Evolutionary conservation across 2,329 filamentous ascomycete species (phyloP), one percentile per base, ranked within the genome.

Genomic region (Verticillium nonalfalfae): DNA sequence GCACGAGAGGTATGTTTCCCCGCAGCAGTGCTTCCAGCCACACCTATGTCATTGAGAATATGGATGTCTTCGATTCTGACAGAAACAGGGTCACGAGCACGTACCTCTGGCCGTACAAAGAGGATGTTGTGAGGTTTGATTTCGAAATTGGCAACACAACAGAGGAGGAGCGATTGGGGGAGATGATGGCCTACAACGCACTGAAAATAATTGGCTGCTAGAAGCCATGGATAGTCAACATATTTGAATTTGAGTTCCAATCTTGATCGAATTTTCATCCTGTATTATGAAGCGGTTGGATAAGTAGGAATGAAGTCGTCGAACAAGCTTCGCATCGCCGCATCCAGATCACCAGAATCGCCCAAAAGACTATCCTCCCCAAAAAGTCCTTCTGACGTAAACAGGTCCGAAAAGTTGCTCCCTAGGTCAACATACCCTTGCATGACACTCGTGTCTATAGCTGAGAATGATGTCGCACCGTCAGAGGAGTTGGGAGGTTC

Each of bases 91-190:
- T 84, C 0, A 84, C 81, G 0, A 78, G 74, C 35, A 77, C 74
- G 3, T 80, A 79, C 58, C 70, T 85, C 7, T 82, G 78, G 70
- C 82, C 82, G 0, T 85, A 75, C 65, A 79, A 78, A 18, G 81
- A 85, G 58, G 81, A 84, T 61, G 69, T 85, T 1, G 74, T 75
- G 15, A 72, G 82, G 18, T 85, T 84, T 66, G 82, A 85, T 64
- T 84, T 85, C 64, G 81, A 85, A 60, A 77, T 82, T 26, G 45
- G 45, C 45, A 52, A 52, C 18, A 21, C 15, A 26, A 75, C 76
- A 3, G 62, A 68, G 10, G 74, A 74, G 54, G 76, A 78, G 45
- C 45, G 45, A 7, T 18, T 52, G 18, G 45, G 45, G 2, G 45
- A 52, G 10, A 52, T 52, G 45, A 52, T 52, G 45, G 45, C 45